These are phyloP conservation scores for Phytopythium oedochilum DNA, from an alignment of 352 stramenopile species.

Conservation along the genomic window DNA sequence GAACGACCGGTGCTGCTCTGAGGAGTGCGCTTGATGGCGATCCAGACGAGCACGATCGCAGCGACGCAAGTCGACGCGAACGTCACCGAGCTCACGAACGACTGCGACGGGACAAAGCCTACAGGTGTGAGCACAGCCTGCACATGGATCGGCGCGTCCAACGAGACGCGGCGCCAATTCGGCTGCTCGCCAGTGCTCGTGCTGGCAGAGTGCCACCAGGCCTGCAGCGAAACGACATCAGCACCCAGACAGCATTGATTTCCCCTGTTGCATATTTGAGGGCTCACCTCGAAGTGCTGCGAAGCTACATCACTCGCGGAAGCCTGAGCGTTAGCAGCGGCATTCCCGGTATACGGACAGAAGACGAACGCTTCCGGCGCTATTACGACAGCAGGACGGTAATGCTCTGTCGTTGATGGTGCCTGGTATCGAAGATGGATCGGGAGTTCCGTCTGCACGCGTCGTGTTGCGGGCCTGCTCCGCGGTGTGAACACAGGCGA, in stretches of 20 bases:
- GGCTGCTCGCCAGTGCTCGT: background rate
- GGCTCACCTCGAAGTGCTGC: background rate
- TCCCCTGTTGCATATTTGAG: too few relatives aligned
- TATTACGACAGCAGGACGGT: slow-evolving; percentile 32
- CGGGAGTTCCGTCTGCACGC: slow-evolving; percentile 32
- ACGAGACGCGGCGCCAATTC: slow-evolving; percentile 23
- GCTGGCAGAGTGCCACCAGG: background rate
- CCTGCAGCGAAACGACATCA: background rate
- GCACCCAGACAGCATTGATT: background rate
- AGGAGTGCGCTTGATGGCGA: slow-evolving; percentile 16
- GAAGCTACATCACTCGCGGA: background rate
- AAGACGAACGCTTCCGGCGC: slow-evolving; percentile 41
- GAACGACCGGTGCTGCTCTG: background rate
- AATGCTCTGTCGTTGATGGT: slow-evolving; percentile 29
- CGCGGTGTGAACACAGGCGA: background rate
- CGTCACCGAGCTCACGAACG: slow-evolving; percentile 42
- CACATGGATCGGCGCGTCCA: slow-evolving; percentile 16
- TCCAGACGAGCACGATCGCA: slow-evolving; percentile 30
- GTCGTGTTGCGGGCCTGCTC: slow-evolving; percentile 8
- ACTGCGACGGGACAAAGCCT: slow-evolving; percentile 31
- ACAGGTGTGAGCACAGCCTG: slow-evolving; percentile 27
- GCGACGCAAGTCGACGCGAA: slow-evolving; percentile 32
- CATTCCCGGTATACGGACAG: slow-evolving; percentile 2
- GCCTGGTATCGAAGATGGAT: slow-evolving; percentile 67
- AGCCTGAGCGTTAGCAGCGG: background rate